Evolutionary conservation across 108 stramenopile species (phyloP).

Genomic region (Mediolabrus comicus): DNA sequence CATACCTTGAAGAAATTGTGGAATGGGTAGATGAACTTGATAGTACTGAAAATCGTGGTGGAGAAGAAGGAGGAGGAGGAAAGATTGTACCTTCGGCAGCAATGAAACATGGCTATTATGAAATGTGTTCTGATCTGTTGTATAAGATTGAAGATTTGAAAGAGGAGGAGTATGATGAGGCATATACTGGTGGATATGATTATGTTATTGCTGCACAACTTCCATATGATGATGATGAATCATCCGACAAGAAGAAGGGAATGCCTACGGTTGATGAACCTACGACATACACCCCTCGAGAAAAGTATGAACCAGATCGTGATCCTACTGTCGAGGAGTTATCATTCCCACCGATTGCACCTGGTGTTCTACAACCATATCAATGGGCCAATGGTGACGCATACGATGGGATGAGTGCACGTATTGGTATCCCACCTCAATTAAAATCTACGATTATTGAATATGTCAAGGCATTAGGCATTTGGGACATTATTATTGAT

Average conservation of each 20-base stretch:
- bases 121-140: background rate
- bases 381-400: slow-evolving; percentile 5
- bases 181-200: background rate
- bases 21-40: background rate
- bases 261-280: background rate
- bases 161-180: background rate
- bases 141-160: background rate
- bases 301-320: background rate
- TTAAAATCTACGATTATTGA: background rate
- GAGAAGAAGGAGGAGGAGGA: background rate
- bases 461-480: background rate
- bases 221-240: background rate
- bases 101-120: background rate
- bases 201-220: background rate
- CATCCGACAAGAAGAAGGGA: background rate
- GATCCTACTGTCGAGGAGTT: background rate
- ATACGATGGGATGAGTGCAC: slow-evolving; percentile 2
- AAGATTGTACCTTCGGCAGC: background rate
- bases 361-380: background rate
- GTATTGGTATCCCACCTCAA: background rate
- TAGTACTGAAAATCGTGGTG: background rate
- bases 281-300: background rate
- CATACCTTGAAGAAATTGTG: background rate
- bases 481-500: background rate
- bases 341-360: background rate